Percentiles rank a stretch among this genome's conserved stretches.
Conservation (phyloP, 2,329 filamentous ascomycete genomes). For the Hymenoscyphus linearis region DNA sequence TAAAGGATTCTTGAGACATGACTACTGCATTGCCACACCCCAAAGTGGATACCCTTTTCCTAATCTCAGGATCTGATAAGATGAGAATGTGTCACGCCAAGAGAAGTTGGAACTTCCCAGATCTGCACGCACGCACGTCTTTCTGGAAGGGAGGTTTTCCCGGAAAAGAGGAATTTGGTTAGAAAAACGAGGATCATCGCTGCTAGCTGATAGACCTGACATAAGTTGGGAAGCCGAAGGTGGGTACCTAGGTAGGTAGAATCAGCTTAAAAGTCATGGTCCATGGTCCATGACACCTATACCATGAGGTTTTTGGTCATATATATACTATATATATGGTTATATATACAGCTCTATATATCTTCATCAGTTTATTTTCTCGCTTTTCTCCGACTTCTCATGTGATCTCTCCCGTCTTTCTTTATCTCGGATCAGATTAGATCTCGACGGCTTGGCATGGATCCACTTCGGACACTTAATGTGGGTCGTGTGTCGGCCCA, state of each 20-base stretch:
- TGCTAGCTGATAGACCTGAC: too few relatives aligned
- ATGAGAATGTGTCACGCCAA: conserved; percentile 2
- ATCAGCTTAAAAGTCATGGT: too few relatives aligned
- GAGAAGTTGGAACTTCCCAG: not conserved
- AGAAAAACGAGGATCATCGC: too few relatives aligned
- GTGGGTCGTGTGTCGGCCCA: not conserved
- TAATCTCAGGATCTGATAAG: conserved; percentile 6
- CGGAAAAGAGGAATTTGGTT: too few relatives aligned
- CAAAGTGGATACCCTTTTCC: not conserved
- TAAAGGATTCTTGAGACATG: not conserved
- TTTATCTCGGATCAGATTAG: not conserved
- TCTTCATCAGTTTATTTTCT: too few relatives aligned
- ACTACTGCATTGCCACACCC: not conserved
- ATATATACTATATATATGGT: too few relatives aligned
- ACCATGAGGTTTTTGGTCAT: too few relatives aligned
- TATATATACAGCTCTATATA: too few relatives aligned
- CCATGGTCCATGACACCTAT: too few relatives aligned
- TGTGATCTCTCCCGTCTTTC: too few relatives aligned
- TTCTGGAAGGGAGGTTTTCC: not conserved
- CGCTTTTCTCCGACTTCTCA: not conserved
- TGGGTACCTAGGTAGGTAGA: too few relatives aligned
- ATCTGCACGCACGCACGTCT: not conserved
- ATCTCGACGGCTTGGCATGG: not conserved
- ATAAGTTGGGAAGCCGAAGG: too few relatives aligned
- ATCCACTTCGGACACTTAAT: not conserved